Conservation (phyloP, 2,329 filamentous ascomycete species). For the Coniochaeta ligniaria region DNA sequence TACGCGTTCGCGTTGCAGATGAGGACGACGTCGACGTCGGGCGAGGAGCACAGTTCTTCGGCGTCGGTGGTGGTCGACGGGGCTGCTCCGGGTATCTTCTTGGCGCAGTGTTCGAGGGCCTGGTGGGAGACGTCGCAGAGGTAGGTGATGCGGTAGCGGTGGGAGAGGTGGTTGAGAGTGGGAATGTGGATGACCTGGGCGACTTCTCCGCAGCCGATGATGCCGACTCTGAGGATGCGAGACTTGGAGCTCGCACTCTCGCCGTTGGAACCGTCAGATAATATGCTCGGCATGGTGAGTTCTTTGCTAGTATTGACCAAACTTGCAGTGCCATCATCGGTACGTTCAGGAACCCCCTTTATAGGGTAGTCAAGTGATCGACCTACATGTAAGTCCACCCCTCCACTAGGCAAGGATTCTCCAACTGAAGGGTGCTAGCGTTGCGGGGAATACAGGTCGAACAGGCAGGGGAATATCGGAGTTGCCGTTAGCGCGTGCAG, state of each 20-base stretch:
- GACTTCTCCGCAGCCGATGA: slow-evolving; percentile 41
- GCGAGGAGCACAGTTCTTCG: slow-evolving; percentile 30
- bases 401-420: too few species aligned
- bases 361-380: too few species aligned
- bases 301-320: too few species aligned
- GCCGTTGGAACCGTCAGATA: too few species aligned
- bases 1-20: slow-evolving; percentile 39
- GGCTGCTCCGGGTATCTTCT: slow-evolving; percentile 12
- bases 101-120: slow-evolving; percentile 17
- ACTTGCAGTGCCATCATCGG: too few species aligned
- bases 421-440: too few species aligned
- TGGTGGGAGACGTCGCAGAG: slow-evolving; percentile 43
- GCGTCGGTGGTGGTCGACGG: slow-evolving; percentile 26
- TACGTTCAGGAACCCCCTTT: too few species aligned
- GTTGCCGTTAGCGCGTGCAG: too few species aligned
- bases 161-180: slow-evolving; percentile 32
- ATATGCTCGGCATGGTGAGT: too few species aligned
- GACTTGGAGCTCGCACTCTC: neutral
- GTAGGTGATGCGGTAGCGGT: slow-evolving; percentile 36
- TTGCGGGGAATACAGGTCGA: too few species aligned
- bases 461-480: too few species aligned
- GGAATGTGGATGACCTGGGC: slow-evolving; percentile 47
- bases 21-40: slow-evolving; percentile 45
- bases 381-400: too few species aligned
- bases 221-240: slow-evolving; percentile 24